Percentiles rank a stretch among this genome's conserved stretches.
Conservation (phyloP, 257 asterid genomes). For the Mentha longifolia region DNA sequence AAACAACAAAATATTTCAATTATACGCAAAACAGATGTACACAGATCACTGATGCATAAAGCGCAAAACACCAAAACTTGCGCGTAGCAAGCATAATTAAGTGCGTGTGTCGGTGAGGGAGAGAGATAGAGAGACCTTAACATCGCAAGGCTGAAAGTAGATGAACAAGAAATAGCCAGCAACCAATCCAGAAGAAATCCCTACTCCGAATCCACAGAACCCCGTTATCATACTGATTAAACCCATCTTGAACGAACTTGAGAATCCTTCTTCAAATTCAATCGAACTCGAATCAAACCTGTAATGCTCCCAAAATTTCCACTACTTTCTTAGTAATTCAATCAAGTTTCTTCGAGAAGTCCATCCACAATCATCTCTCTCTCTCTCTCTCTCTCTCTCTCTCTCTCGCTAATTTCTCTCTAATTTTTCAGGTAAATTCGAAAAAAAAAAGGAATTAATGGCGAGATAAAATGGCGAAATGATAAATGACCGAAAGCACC, state of each 20-base stretch:
- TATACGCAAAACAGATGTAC: neutral
- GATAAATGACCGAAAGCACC: slow-evolving; percentile 31
- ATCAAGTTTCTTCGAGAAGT: slow-evolving; percentile 37
- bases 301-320: slow-evolving; percentile 17
- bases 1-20: neutral
- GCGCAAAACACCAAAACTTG: neutral
- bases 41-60: neutral
- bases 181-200: slow-evolving; percentile 63
- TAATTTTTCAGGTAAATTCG: slow-evolving; percentile 2
- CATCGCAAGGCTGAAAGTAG: slow-evolving; percentile 83
- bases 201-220: slow-evolving; percentile 89
- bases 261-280: slow-evolving; percentile 13
- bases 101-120: neutral
- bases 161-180: slow-evolving; percentile 71
- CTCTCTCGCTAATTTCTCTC: neutral
- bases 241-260: slow-evolving; percentile 58
- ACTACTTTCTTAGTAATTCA: slow-evolving; percentile 18
- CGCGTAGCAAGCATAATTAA: neutral
- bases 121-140: slow-evolving; percentile 61
- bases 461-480: neutral
- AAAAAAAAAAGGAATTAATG: neutral
- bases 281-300: slow-evolving; percentile 24
- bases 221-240: slow-evolving; percentile 68
- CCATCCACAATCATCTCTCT: slow-evolving; percentile 17
- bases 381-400: neutral